phyloP scores from a whole-genome alignment of 768 basidiomycete species.

The Mrakia blollopis region DNA sequence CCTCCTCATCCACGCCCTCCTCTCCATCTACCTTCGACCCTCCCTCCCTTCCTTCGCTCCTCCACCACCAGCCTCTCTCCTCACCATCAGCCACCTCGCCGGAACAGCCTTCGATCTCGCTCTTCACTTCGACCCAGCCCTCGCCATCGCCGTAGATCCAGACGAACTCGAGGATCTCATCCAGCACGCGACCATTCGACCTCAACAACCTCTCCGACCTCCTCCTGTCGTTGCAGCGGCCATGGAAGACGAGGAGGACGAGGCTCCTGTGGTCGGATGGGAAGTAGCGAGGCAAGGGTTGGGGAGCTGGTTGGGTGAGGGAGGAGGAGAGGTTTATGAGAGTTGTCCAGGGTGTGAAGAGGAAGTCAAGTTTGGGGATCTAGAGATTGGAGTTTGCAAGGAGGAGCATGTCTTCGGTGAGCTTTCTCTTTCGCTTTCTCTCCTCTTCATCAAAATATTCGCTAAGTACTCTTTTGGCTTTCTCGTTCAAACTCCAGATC shows the following conservation, averaged over 20 bases:
- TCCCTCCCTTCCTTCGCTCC: neutral
- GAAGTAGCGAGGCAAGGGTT: neutral
- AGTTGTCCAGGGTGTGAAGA: conserved; percentile 8
- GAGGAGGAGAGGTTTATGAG: neutral
- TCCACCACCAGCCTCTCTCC: neutral
- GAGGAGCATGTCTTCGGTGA: conserved; percentile 13
- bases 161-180: conserved; percentile 20
- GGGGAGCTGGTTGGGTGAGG: neutral
- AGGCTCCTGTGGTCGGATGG: neutral
- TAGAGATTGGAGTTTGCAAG: neutral
- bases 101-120: conserved; percentile 22
- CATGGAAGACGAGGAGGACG: neutral
- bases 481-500: neutral
- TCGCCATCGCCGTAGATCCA: conserved; percentile 15
- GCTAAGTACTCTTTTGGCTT: neutral
- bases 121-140: neutral
- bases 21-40: conserved; percentile 9
- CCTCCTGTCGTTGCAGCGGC: neutral
- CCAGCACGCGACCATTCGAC: neutral
- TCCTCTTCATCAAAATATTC: neutral
- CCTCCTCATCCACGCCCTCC: conserved; percentile 18
- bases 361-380: neutral
- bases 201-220: neutral
- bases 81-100: neutral
- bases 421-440: neutral